Evolutionary conservation across 768 basidiomycete genomes (phyloP), one percentile per base, ranked within the genome.

Genomic region (Butyriboletus loyo): DNA sequence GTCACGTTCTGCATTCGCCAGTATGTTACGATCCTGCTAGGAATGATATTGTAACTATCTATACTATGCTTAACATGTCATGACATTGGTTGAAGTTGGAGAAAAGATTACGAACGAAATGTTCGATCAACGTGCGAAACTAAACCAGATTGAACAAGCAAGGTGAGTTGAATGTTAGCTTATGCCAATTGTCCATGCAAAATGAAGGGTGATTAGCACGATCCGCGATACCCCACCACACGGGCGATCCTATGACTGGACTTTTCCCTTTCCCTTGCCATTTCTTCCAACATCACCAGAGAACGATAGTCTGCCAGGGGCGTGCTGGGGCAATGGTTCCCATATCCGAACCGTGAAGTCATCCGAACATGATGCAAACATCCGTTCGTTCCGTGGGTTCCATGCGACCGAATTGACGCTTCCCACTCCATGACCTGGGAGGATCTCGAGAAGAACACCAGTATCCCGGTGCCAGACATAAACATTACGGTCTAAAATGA

Each of bases 361-460:
- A 67, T 99, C 96, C 39, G 92, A 92, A 69, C 93, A 97, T 38
- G 91, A 93, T 30, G 97, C 97, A 73, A 98, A 98, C 86, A 98
- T 89, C 52, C 86, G 83, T 59, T 85, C 81, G 65, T 92, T 88
- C 45, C 77, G 77, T 19, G 92, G 93, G 69, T 97, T 95, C 97
- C 97, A 99, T 32, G 94, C 88, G 15, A 98, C 95, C 14, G 89
- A 86, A 68, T 98, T 99, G 55, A 99, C 95, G 56, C 87, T 89
- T 36, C 93, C 94, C 52, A 75, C 74, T n/a, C 84, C 85, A 62
- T 98, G 96, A 0, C 97, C 97, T 4, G 81, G 68, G 3, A 99
- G 79, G n/a, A 85, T 79, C 68, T 97, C 92, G n/a, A 98, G 77
- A 39, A 95, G 77, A 3, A 78, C 74, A 2, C 87, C 89, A 10